Evolutionary conservation across 345 rosid genomes (phyloP).

Genomic region (Salix arbutifolia): DNA sequence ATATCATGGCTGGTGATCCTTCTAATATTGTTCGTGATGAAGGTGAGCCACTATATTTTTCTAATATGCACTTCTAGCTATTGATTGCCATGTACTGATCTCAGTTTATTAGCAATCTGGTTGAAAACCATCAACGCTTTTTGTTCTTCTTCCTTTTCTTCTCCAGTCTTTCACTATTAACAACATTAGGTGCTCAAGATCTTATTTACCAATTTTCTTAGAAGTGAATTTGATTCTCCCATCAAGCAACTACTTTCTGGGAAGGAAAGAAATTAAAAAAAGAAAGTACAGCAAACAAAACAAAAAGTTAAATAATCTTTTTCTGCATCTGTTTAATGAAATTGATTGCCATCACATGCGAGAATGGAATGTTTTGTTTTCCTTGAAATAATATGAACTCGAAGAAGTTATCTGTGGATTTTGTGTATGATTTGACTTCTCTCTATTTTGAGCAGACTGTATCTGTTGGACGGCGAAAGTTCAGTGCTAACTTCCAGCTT

Average conservation of each 20-base stretch:
- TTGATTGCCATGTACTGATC: not conserved
- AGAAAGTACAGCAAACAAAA: not conserved
- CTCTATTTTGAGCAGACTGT: slow-evolving; percentile 53
- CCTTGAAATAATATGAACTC: slow-evolving; percentile 11
- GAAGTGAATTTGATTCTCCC: not conserved
- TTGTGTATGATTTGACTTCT: not conserved
- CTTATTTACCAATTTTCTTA: not conserved
- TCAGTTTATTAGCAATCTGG: not conserved
- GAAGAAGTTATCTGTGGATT: slow-evolving; percentile 1
- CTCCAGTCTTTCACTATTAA: not conserved
- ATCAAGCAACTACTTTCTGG: not conserved
- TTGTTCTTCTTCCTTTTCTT: not conserved
- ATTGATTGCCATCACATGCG: not conserved
- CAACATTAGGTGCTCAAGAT: not conserved
- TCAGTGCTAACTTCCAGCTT: slow-evolving; percentile 94
- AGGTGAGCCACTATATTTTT: slow-evolving; percentile 47
- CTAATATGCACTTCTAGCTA: not conserved
- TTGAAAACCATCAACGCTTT: not conserved
- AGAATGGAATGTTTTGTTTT: not conserved
- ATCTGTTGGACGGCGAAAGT: slow-evolving; percentile 87
- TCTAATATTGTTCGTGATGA: slow-evolving; percentile 85
- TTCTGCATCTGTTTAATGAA: not conserved
- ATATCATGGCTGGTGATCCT: slow-evolving; percentile 94
- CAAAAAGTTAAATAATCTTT: too few relatives aligned
- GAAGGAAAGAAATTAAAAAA: not conserved